Conservation (phyloP, 1,284 basidiomycete genomes). For the Pyrrhoderma noxium region DNA sequence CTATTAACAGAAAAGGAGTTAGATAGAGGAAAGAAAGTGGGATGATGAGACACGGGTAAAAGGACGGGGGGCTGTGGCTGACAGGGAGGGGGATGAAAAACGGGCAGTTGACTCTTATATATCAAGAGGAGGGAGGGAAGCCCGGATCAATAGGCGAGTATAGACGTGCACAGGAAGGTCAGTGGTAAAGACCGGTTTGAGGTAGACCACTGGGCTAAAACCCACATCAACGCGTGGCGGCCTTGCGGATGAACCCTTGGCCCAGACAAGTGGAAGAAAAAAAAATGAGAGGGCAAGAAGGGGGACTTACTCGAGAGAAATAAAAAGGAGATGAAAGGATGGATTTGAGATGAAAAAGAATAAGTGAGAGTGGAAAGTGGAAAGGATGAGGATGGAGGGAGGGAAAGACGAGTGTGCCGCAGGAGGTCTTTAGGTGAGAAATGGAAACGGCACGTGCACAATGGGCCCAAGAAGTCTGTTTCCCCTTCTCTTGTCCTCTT, state of each 20-base stretch:
- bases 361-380: conserved; percentile 21
- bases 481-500: no score
- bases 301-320: conserved; percentile 19
- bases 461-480: no score
- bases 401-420: conserved; percentile 29
- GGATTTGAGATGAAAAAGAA: conserved; percentile 23
- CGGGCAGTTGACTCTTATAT: conserved; percentile 8
- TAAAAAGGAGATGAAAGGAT: conserved; percentile 26
- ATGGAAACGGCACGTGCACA: no score
- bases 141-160: conserved; percentile 2
- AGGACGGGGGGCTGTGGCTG: conserved; percentile 3
- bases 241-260: conserved; percentile 12
- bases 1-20: conserved; percentile 13
- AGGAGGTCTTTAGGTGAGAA: conserved; percentile 20
- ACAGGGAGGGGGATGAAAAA: conserved; percentile 9
- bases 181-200: conserved; percentile 11
- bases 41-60: not conserved
- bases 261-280: conserved; percentile 4
- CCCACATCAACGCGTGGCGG: conserved; percentile 14
- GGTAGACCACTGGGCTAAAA: conserved; percentile 1
- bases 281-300: conserved; percentile 9
- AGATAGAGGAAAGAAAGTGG: conserved; percentile 13
- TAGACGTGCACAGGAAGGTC: not conserved
- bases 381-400: conserved; percentile 26
- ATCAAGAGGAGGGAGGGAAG: conserved; percentile 10